A percentile compares a stretch with the other conserved stretches of the same genome.
Conservation (phyloP, 805 yeast genomes). For the Pichia manshurica region DNA sequence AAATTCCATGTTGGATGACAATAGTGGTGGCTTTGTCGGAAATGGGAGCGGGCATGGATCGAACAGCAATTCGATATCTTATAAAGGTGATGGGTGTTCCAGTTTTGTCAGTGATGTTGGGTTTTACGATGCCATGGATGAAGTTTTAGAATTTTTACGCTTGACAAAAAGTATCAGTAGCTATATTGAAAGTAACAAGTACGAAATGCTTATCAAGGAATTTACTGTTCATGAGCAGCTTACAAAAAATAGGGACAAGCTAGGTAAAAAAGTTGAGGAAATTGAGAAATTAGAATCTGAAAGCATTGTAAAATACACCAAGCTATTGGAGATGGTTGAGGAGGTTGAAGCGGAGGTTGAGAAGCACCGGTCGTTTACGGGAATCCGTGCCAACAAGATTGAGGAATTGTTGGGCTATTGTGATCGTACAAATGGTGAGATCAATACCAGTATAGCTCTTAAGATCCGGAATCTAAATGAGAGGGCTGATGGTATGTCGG, state of each 20-base stretch:
- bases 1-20: not conserved
- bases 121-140: conserved; percentile 8
- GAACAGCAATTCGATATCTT: not conserved
- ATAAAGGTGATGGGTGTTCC: not conserved
- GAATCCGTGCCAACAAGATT: conserved; percentile 36
- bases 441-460: conserved; percentile 63
- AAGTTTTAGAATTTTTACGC: conserved; percentile 1
- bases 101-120: conserved; percentile 3
- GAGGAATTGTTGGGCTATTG: conserved; percentile 58
- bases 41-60: not conserved
- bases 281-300: conserved; percentile 30
- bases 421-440: conserved; percentile 67
- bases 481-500: conserved; percentile 35
- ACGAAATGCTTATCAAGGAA: conserved; percentile 7
- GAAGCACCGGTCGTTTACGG: conserved; percentile 18
- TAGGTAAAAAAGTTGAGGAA: conserved; percentile 24
- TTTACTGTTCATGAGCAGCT: not conserved
- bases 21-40: not conserved
- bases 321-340: conserved; percentile 18
- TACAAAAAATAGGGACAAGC: not conserved
- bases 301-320: conserved; percentile 19
- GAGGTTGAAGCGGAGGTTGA: conserved; percentile 21
- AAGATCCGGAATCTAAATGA: conserved; percentile 53
- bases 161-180: not conserved
- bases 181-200: conserved; percentile 3